Evolutionary conservation across 306 rosid species (phyloP).

Genomic region (apple (Malus domestica)): ASM211411v1 NC_041803.1:18136501-18137000

Average conservation of each 20-base stretch:
- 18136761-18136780: no score
- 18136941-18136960: no score
- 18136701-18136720: neutral
- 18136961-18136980: no score
- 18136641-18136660: neutral
- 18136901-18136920: no score
- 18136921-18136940: no score
- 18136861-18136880: no score
- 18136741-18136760: neutral
- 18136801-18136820: neutral
- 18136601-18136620: neutral
- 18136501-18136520: neutral
- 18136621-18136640: neutral
- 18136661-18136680: neutral
- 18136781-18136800: neutral
- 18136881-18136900: no score
- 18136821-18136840: neutral
- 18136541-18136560: neutral
- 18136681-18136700: neutral
- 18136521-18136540: neutral
- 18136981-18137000: no score
- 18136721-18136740: neutral
- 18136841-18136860: no score
- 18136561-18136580: neutral
- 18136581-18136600: no score